A percentile compares a stretch with the other conserved stretches of the same genome.
Evolutionary conservation across 2,329 filamentous ascomycete species (phyloP).

Genomic region (Phialocephala subalpina): DNA sequence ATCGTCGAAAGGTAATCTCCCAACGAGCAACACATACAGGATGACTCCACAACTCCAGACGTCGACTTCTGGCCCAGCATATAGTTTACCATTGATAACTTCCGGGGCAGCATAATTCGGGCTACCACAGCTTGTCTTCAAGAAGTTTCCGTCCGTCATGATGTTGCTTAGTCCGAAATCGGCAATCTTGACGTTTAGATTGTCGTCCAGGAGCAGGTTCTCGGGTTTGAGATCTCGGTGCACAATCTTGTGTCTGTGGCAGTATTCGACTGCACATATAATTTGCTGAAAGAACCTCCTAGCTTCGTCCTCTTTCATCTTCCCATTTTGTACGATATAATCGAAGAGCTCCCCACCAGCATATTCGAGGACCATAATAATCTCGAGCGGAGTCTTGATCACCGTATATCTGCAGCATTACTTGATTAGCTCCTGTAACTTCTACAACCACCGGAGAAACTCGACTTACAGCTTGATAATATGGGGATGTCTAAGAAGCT

Average conservation of each 20-base stretch:
- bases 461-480: conserved; percentile 92
- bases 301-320: conserved; percentile 91
- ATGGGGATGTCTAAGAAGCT: conserved; percentile 93
- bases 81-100: conserved; percentile 96
- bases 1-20: conserved; percentile 92
- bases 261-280: conserved; percentile 98
- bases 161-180: conserved; percentile 99
- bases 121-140: conserved; percentile 98
- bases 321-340: conserved; percentile 94
- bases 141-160: conserved; percentile 99
- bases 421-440: conserved; percentile 37
- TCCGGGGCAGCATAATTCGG: conserved; percentile 98
- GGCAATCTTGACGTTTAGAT: conserved; percentile 98
- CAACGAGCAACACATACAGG: conserved; percentile 82
- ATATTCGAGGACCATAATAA: conserved; percentile 99
- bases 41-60: conserved; percentile 98
- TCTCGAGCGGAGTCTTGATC: conserved; percentile 92
- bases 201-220: conserved; percentile 92
- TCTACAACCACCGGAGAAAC: conserved; percentile 6
- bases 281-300: conserved; percentile 99
- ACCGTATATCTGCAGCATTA: conserved; percentile 79
- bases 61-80: conserved; percentile 96
- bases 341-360: conserved; percentile 97
- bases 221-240: conserved; percentile 98
- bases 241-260: conserved; percentile 98